Evolutionary conservation across 2,329 filamentous ascomycete genomes (phyloP), one percentile per base, ranked within the genome.

Genomic region (Zelopaecilomyces penicillatus): DNA sequence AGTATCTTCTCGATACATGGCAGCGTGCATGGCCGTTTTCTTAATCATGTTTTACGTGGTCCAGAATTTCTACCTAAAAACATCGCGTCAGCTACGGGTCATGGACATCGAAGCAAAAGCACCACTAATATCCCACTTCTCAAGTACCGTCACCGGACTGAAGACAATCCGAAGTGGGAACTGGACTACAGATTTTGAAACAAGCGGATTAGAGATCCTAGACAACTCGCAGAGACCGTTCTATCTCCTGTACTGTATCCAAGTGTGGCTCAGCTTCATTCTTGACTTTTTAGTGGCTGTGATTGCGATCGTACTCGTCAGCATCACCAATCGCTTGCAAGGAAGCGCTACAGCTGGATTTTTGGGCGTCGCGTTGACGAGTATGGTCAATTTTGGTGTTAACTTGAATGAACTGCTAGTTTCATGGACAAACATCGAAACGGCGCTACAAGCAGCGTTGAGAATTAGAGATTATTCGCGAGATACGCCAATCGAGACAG

Each of bases 221-320:
- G 68, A 76, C 47, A 52, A 56, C 9, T 74, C 71, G 0, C 74
- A 78, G 46, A 59, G 64, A 27, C 74, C 75, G 1, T 71, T 68
- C 38, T 78, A 78, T 47, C 62, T 75, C 1, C 62, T 78, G 5
- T 67, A 63, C 39, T 67, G 65, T 10, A 64, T 76, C 11, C 75
- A 78, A 51, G 61, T 68, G 28, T 78, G 74, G 74, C 61, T 77
- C 0, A 67, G 59, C 0, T 55, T 77, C 1, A 68, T 71, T 1
- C 53, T 78, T 4, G 70, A 75, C 46, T 54, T 75, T 28, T 55
- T 74, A 2, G 53, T 59, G 12, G 51, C 50, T 5, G 43, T 43
- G 1, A 39, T 52, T 1, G 54, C 54, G 0, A 45, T 58, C 6
- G 30, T 53, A 1, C 50, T 59, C 6, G 50, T 56, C 0, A 59